Base-by-base conservation (phyloP, 148 eudicot genomes). In the Rhododendron ferrugineum region DNA sequence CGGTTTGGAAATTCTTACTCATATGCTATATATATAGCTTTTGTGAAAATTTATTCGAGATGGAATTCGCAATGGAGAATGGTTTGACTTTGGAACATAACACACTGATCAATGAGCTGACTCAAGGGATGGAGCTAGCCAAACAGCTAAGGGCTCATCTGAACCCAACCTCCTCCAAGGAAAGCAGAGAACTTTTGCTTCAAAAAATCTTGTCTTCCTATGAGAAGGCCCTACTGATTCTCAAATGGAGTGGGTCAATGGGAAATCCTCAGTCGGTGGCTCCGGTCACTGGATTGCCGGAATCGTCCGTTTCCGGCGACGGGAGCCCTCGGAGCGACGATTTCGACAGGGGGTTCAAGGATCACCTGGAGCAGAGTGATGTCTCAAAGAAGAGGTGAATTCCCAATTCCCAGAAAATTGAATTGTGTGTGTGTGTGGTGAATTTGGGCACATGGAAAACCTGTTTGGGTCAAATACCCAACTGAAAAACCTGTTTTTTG, bases 331-430 rank as follows among this genome's bases (percentile, higher is more conserved):
- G 2, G 82, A 90, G 92, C 23, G 93, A 90, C 44, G 92, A 93
- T 52, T 83, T 87, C 32, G 88, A 87, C 83, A 84, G 72, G 44
- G 87, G 64, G 34, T 79, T 84, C 77, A 87, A 83, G 72, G 84
- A 82, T 84, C 90, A 86, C 60, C 88, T 83, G 44, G 89, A 89
- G 20, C 79, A 36, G 86, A 87, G 34, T 74, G 86, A 82, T 72
- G 84, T 79, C 42, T 88, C 98, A 7, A 92, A 87, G 90, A 97
- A 97, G 90, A 97, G 98, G 99, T 95, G 84, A 37, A 34, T 86
- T 62, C 64, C 30, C 1, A 56, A 68, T 20, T 60, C 26, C 14
- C 13, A 1, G 16, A 6, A 58, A 16, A 40, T 4, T 28, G 26
- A 42, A 40, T 40, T 40, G 44, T 40, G 44, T 34, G 36, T 34